Evolutionary conservation across 2,329 filamentous ascomycete genomes (phyloP).

Genomic region (Didymella glomerata): DNA sequence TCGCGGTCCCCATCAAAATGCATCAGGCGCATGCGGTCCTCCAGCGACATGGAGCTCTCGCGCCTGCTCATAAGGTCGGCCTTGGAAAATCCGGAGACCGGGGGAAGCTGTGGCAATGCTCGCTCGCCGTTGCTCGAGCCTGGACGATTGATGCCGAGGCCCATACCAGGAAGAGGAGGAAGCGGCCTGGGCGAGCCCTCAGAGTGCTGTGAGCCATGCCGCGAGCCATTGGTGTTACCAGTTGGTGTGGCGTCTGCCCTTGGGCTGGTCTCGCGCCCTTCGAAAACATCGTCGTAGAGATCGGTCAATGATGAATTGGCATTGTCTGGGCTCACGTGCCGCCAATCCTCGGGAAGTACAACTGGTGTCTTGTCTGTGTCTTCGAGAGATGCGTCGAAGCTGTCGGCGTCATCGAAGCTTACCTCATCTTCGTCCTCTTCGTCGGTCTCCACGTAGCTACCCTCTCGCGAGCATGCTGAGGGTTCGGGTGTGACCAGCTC

Average conservation of each 20-base stretch:
- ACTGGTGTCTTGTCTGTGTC: slow-evolving; percentile 98
- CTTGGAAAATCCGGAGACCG: slow-evolving; percentile 72
- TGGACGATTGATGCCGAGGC: slow-evolving; percentile 52
- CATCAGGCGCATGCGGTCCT: slow-evolving; percentile 87
- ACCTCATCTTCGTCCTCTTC: slow-evolving; percentile 77
- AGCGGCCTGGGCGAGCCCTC: slow-evolving; percentile 85
- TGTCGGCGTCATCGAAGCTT: slow-evolving; percentile 75
- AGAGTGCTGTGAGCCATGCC: slow-evolving; percentile 77
- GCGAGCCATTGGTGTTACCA: slow-evolving; percentile 55
- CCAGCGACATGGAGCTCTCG: slow-evolving; percentile 78
- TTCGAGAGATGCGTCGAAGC: slow-evolving; percentile 94
- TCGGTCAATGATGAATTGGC: slow-evolving; percentile 64
- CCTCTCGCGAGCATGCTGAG: slow-evolving; percentile 89
- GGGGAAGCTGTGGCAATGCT: slow-evolving; percentile 75
- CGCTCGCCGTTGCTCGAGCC: slow-evolving; percentile 71
- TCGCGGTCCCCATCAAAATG: slow-evolving; percentile 71
- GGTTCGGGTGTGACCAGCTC: slow-evolving; percentile 97
- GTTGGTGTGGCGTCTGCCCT: slow-evolving; percentile 64
- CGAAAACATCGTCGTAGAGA: slow-evolving; percentile 72
- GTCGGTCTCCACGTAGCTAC: slow-evolving; percentile 79
- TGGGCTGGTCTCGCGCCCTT: slow-evolving; percentile 69
- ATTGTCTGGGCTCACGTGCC: slow-evolving; percentile 73
- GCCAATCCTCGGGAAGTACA: slow-evolving; percentile 97
- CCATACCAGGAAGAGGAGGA: slow-evolving; percentile 79
- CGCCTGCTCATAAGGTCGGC: slow-evolving; percentile 80